Conservation (phyloP, 768 basidiomycete genomes). For the Jaapia argillacea region DNA sequence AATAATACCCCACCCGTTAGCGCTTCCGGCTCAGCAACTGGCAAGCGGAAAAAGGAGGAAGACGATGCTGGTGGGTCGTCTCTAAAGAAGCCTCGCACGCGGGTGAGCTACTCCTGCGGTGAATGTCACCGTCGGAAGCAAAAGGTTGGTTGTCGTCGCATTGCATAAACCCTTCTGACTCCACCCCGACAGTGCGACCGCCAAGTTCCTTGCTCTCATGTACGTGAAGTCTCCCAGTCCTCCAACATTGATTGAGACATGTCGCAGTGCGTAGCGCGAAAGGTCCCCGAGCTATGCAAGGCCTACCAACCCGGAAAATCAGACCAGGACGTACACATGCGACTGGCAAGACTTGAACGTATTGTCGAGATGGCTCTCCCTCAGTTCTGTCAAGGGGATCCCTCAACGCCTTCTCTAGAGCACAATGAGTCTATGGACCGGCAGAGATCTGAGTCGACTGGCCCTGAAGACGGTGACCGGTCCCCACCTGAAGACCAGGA, state of each 20-base stretch:
- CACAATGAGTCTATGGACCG: slow-evolving; percentile 15
- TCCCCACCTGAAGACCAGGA: slow-evolving; percentile 76
- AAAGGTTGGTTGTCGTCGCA: slow-evolving; percentile 49
- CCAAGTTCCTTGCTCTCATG: slow-evolving; percentile 79
- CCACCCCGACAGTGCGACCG: slow-evolving; percentile 58
- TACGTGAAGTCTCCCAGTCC: slow-evolving; percentile 23
- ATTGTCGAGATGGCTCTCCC: slow-evolving; percentile 75
- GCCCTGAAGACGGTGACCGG: slow-evolving; percentile 52
- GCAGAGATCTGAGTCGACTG: slow-evolving; percentile 38
- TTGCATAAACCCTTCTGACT: slow-evolving; percentile 9
- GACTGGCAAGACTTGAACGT: slow-evolving; percentile 68
- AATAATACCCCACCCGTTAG: slow-evolving; percentile 6
- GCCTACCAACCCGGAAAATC: slow-evolving; percentile 83
- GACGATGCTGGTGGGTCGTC: slow-evolving; percentile 33
- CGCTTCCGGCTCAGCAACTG: slow-evolving; percentile 21
- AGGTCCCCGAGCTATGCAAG: slow-evolving; percentile 81
- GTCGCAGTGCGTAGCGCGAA: slow-evolving; percentile 66
- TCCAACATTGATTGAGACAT: slow-evolving; percentile 2
- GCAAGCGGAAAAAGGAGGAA: slow-evolving; percentile 62
- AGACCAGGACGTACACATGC: slow-evolving; percentile 71
- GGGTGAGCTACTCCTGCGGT: slow-evolving; percentile 81
- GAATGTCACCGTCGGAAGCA: slow-evolving; percentile 87
- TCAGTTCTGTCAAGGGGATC: slow-evolving; percentile 42
- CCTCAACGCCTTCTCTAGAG: slow-evolving; percentile 17
- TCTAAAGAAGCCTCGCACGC: slow-evolving; percentile 56